Percentiles rank a stretch among this genome's conserved stretches.
phyloP scores from a whole-genome alignment of 495 filamentous ascomycete genomes.

The Neurospora intermedia region DNA sequence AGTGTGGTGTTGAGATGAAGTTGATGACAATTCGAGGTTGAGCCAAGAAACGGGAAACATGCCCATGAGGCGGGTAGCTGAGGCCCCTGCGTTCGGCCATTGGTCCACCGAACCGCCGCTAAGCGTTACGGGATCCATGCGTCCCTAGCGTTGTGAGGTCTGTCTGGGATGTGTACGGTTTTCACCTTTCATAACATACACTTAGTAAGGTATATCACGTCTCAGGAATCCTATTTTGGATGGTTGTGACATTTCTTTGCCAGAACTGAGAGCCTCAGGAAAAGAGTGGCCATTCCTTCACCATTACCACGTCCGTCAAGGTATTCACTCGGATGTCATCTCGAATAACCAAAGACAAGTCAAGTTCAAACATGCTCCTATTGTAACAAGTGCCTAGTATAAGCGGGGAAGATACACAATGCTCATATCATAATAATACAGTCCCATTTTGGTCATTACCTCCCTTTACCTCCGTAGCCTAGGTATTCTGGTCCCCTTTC shows the following conservation, averaged over 20 bases:
- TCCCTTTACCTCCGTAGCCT: neutral
- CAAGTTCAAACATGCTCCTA: neutral
- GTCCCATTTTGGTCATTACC: constrained; percentile 7
- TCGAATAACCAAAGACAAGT: neutral
- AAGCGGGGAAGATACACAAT: constrained; percentile 19
- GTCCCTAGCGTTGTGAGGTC: neutral
- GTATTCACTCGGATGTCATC: neutral
- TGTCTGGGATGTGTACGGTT: neutral
- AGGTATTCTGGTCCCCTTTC: neutral
- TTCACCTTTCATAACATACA: neutral
- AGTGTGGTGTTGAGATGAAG: neutral
- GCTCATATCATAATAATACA: constrained; percentile 23
- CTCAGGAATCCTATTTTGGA: neutral
- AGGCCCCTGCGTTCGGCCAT: neutral
- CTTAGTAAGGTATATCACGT: neutral
- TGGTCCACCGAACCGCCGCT: neutral
- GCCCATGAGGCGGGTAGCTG: neutral
- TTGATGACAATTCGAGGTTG: neutral
- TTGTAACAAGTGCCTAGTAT: constrained; percentile 7
- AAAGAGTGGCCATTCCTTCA: neutral
- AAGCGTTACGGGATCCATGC: neutral
- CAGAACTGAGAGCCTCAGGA: neutral
- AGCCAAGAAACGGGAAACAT: neutral
- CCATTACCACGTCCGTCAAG: neutral
- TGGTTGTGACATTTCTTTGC: neutral